Evolutionary conservation across 306 rosid genomes (phyloP), one percentile per base, ranked within the genome.

Genomic region (Ormosia emarginata): DNA sequence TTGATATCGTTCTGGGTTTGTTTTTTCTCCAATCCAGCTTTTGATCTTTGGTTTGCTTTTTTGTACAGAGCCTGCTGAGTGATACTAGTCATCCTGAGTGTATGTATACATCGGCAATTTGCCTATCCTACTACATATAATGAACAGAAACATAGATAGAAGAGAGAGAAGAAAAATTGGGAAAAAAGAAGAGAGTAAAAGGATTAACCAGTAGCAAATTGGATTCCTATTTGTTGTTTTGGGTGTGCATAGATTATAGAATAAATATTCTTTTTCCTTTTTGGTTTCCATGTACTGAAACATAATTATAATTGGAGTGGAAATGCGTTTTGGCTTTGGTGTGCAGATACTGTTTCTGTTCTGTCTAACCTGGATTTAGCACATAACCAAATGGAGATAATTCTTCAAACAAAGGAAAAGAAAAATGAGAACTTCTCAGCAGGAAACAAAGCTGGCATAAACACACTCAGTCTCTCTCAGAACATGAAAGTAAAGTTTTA

Each of bases 211-310:
- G 88, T 80, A 82, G 84, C 50, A 75, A 83, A 81, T 67, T 85
- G 85, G 90, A 76, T 87, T 81, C 85, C 81, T 85, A 58, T 68
- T 87, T 74, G 85, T 89, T 88, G 72, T 84, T 86, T 89, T 90
- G 83, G 79, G 97, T 90, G 93, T 91, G 95, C 94, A 90, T 74
- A 91, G 78, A 85, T 88, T 81, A 96, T 94, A 91, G 94, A 90
- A 85, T 89, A 85, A 85, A 79, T 82, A 67, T 80, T 71, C 68
- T 67, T 85, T 84, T 75, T 64, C 52, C 24, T 77, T 47, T 79
- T 57, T 74, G 90, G 75, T 85, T 90, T 88, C 84, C 91, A 86
- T 93, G 98, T 92, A 92, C 83, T 86, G 89, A 86, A 82, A 87
- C 95, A 62, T 88, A 82, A 77, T 85, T 69, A 88, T 90, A 86